A percentile compares a stretch with the other conserved stretches of the same genome.
phyloP scores from a whole-genome alignment of 345 rosid species.

The Cardamine occulta region DNA sequence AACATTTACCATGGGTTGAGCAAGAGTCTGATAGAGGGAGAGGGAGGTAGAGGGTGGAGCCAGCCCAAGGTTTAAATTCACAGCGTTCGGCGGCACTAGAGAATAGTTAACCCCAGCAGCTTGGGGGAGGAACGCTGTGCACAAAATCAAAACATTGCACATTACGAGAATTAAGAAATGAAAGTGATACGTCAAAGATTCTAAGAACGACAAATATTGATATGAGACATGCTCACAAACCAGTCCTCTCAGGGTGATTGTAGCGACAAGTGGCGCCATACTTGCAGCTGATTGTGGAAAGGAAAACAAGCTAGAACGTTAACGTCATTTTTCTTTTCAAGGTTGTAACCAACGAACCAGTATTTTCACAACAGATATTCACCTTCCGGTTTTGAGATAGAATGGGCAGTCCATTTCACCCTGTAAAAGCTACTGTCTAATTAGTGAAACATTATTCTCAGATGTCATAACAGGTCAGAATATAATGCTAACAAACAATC shows the following conservation, averaged over 20 bases:
- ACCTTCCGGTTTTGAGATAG: slow-evolving; percentile 97
- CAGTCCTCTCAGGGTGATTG: slow-evolving; percentile 94
- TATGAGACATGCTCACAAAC: slow-evolving; percentile 48
- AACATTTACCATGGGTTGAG: slow-evolving; percentile 42
- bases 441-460: slow-evolving; percentile 33
- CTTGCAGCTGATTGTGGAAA: slow-evolving; percentile 71
- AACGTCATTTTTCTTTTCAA: not conserved
- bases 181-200: not conserved
- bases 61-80: slow-evolving; percentile 57
- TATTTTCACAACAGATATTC: slow-evolving; percentile 30
- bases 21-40: slow-evolving; percentile 65
- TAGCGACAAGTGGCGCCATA: slow-evolving; percentile 91
- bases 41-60: slow-evolving; percentile 63
- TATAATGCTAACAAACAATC: slow-evolving; percentile 3
- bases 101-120: slow-evolving; percentile 62
- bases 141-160: slow-evolving; percentile 36
- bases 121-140: slow-evolving; percentile 70
- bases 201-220: not conserved
- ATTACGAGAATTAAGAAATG: not conserved
- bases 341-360: slow-evolving; percentile 5
- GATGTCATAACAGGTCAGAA: slow-evolving; percentile 20
- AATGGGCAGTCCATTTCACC: slow-evolving; percentile 94
- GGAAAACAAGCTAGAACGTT: slow-evolving; percentile 26
- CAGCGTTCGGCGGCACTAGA: slow-evolving; percentile 50
- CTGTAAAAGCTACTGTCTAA: slow-evolving; percentile 49